These are phyloP conservation scores for Dictyostelium citrinum DNA, from an alignment of 78 protist species.

Conservation along the genomic window DNA sequence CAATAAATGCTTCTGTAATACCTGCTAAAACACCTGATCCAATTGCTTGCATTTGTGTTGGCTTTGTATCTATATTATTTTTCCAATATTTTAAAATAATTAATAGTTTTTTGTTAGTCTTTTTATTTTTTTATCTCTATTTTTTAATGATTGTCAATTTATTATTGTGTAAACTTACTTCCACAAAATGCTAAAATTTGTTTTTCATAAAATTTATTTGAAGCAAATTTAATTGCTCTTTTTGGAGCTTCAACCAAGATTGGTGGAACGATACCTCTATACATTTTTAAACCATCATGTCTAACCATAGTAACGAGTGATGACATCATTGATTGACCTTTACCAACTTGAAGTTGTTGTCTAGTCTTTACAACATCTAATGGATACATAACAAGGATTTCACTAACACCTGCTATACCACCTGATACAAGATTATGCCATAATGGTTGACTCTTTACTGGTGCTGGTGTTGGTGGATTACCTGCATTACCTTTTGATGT, in stretches of 20 bases:
- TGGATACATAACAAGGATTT: slow-evolving; percentile 87
- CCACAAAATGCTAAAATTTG: slow-evolving; percentile 12
- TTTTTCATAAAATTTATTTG: slow-evolving; percentile 75
- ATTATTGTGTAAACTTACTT: not conserved
- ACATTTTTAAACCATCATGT: slow-evolving; percentile 80
- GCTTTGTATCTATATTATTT: not conserved
- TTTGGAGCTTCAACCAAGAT: slow-evolving; percentile 86
- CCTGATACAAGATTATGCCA: slow-evolving; percentile 67
- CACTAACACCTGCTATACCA: slow-evolving; percentile 81
- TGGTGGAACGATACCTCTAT: slow-evolving; percentile 87
- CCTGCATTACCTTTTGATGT: not conserved
- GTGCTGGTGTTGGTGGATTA: slow-evolving; percentile 10
- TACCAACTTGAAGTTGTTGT: slow-evolving; percentile 79
- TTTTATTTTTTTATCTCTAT: not conserved
- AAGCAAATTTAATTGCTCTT: slow-evolving; percentile 87
- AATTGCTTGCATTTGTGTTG: slow-evolving; percentile 56
- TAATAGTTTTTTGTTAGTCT: not conserved
- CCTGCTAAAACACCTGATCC: slow-evolving; percentile 85
- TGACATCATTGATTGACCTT: slow-evolving; percentile 60
- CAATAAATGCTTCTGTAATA: slow-evolving; percentile 86
- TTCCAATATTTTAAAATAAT: no score
- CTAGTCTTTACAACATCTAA: slow-evolving; percentile 87
- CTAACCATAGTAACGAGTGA: slow-evolving; percentile 56
- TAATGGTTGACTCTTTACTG: slow-evolving; percentile 43
- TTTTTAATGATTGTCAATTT: not conserved